A percentile compares a stretch with the other conserved stretches of the same genome.
phyloP scores from a whole-genome alignment of 1,284 basidiomycete species.

The Leccinum discolor region DNA sequence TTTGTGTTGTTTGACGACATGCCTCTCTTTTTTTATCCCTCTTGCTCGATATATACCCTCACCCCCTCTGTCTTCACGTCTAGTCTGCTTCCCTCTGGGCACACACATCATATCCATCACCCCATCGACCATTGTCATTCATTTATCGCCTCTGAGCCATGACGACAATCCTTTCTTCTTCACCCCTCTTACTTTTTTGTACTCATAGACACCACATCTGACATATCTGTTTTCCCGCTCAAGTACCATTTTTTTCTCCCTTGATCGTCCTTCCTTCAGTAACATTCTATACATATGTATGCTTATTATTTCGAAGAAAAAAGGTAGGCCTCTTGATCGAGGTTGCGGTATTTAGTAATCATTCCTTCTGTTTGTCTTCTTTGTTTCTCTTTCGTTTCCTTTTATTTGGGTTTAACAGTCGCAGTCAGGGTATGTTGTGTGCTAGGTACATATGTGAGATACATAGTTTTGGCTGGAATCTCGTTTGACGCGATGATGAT shows the following conservation, averaged over 20 bases:
- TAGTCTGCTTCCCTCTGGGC: neutral
- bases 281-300: conserved; percentile 1
- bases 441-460: neutral
- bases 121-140: neutral
- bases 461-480: neutral
- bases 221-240: conserved; percentile 7
- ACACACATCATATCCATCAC: neutral
- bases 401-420: neutral
- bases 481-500: no score
- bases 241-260: neutral
- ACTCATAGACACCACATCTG: conserved; percentile 12
- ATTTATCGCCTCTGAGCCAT: conserved; percentile 3
- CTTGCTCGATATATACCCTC: neutral
- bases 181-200: neutral
- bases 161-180: conserved; percentile 1
- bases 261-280: neutral
- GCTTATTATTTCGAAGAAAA: neutral
- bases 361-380: conserved; percentile 5
- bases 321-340: neutral
- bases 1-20: neutral
- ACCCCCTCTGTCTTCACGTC: neutral
- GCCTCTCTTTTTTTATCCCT: neutral
- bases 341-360: neutral
- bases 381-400: neutral
- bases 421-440: neutral